Conservation (phyloP, 1,139 yeast species). For the Ogataea hybrid region DNA sequence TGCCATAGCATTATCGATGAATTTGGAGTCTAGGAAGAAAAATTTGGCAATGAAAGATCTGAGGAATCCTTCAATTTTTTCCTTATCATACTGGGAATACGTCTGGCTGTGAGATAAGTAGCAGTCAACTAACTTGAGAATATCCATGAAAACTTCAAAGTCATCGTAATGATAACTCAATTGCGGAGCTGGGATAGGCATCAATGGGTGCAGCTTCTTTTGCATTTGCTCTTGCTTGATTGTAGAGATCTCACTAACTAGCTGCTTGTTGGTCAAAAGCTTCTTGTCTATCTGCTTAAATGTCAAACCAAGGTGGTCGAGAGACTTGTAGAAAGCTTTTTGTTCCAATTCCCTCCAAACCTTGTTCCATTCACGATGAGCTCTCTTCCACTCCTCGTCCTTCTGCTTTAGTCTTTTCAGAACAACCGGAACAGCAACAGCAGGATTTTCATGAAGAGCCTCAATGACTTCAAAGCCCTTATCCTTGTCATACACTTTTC, state of each 20-base stretch:
- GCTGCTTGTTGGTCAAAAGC: slow-evolving; percentile 81
- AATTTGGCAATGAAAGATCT: slow-evolving; percentile 67
- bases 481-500: slow-evolving; percentile 90
- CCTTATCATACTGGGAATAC: slow-evolving; percentile 81
- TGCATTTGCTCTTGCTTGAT: slow-evolving; percentile 84
- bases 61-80: slow-evolving; percentile 66
- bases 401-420: slow-evolving; percentile 90
- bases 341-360: slow-evolving; percentile 99
- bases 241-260: slow-evolving; percentile 88
- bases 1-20: slow-evolving; percentile 35
- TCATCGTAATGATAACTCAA: slow-evolving; percentile 68
- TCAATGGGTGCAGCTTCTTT: slow-evolving; percentile 79
- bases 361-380: slow-evolving; percentile 98
- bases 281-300: slow-evolving; percentile 97
- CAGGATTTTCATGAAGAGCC: slow-evolving; percentile 93
- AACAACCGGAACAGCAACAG: slow-evolving; percentile 91
- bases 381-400: slow-evolving; percentile 98
- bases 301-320: slow-evolving; percentile 93
- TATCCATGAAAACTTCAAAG: slow-evolving; percentile 67
- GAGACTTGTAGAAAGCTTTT: slow-evolving; percentile 86
- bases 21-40: slow-evolving; percentile 49
- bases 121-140: slow-evolving; percentile 64
- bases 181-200: slow-evolving; percentile 84
- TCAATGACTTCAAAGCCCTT: slow-evolving; percentile 96
- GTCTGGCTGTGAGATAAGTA: slow-evolving; percentile 68